Evolutionary conservation across 208 protist species (phyloP).

Genomic region (Leishmania amazonensis): DNA sequence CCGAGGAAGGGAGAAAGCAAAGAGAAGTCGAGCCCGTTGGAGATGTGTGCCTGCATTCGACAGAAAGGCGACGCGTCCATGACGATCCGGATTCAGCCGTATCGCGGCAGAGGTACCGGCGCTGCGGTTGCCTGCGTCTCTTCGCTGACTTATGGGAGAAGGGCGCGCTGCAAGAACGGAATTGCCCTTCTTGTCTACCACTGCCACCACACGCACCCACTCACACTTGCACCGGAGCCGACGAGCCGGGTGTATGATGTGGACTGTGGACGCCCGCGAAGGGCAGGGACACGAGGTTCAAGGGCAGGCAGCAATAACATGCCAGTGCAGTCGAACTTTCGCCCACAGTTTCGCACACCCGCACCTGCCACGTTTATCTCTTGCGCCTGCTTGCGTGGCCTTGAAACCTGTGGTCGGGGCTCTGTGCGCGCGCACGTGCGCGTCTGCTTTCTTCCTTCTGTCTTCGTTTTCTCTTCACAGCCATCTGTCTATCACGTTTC

Average conservation of each 20-base stretch:
- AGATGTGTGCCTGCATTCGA: no score
- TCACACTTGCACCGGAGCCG: no score
- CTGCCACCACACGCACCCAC: not conserved
- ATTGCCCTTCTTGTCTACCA: not conserved
- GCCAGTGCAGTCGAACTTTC: not conserved
- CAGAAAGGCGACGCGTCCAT: not conserved
- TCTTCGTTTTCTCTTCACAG: no score
- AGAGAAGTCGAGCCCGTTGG: no score
- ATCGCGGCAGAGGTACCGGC: not conserved
- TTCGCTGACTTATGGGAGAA: not conserved
- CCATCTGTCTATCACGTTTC: no score
- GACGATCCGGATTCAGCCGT: not conserved
- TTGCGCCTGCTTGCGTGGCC: not conserved
- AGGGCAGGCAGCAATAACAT: not conserved
- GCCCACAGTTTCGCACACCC: not conserved
- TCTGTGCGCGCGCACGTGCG: not conserved
- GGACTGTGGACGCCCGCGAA: no score
- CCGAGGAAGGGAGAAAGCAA: not conserved
- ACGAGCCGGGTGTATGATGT: no score
- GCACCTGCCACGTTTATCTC: not conserved
- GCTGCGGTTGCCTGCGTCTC: not conserved
- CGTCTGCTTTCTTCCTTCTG: no score
- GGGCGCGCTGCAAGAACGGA: no score
- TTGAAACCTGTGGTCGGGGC: not conserved
- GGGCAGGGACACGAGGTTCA: no score